phyloP scores from a whole-genome alignment of 2,329 filamentous ascomycete species.

The Xylaria sp. region DNA sequence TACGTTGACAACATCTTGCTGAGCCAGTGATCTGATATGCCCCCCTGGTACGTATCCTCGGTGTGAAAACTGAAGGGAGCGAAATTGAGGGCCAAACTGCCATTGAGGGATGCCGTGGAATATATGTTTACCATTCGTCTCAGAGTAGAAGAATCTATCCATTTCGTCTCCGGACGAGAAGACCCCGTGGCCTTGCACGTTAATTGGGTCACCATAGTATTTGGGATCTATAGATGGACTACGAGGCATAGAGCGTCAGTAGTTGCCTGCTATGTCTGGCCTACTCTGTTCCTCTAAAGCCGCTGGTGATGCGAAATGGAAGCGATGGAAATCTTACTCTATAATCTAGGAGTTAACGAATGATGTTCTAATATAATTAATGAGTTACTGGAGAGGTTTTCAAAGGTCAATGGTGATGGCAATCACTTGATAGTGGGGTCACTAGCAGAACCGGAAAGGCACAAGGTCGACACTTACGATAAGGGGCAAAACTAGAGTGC shows the following conservation, averaged over 20 bases:
- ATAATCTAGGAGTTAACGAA: not conserved
- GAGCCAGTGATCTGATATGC: not conserved
- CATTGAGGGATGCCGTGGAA: not conserved
- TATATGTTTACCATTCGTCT: accelerated
- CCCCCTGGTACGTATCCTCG: constrained; percentile 16
- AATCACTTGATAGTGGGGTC: not conserved
- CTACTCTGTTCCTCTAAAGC: not conserved
- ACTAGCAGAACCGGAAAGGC: not conserved
- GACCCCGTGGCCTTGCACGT: too few relatives aligned
- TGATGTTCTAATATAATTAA: not conserved
- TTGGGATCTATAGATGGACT: constrained; percentile 24
- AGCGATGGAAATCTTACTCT: constrained; percentile 22
- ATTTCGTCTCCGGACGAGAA: constrained; percentile 5
- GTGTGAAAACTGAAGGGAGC: constrained; percentile 2
- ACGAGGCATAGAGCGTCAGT: constrained; percentile 6
- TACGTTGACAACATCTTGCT: not conserved
- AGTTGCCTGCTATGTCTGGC: not conserved
- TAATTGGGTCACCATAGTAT: constrained; percentile 8
- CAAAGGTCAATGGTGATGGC: not conserved
- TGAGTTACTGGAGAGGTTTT: not conserved
- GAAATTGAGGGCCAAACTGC: constrained; percentile 19
- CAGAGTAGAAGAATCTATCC: constrained; percentile 22
- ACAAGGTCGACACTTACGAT: constrained; percentile 7
- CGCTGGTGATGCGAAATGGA: not conserved
- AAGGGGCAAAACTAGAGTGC: constrained; percentile 20